Conservation (phyloP, 331 rosid genomes). For the Quercus phellos region DNA sequence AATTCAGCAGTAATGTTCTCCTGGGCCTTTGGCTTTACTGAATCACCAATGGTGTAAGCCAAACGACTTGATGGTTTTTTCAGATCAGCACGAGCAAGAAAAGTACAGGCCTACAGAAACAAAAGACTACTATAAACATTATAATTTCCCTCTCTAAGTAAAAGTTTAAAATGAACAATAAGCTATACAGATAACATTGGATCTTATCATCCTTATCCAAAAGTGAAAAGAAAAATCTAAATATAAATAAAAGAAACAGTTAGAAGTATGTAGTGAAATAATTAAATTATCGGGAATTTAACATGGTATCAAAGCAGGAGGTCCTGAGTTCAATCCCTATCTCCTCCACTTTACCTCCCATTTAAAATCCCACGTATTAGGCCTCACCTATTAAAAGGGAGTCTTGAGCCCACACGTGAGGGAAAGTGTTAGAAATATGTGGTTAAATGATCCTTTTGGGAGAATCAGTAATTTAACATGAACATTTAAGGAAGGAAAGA, state of each 20-base stretch:
- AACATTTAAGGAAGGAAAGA: background rate
- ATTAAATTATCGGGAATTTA: too few species aligned
- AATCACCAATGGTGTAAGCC: slow-evolving; percentile 79
- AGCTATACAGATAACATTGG: background rate
- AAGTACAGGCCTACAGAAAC: slow-evolving; percentile 78
- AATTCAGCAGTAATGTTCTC: slow-evolving; percentile 85
- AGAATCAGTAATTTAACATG: too few species aligned
- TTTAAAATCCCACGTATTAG: too few species aligned
- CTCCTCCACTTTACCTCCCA: too few species aligned
- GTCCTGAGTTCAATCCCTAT: too few species aligned
- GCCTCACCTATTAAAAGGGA: too few species aligned
- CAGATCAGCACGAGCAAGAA: slow-evolving; percentile 84
- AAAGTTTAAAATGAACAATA: background rate
- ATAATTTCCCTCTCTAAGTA: background rate
- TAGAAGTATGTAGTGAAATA: too few species aligned
- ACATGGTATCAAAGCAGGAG: too few species aligned
- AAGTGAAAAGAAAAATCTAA: background rate
- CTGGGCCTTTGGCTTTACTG: slow-evolving; percentile 74
- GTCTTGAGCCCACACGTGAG: too few species aligned
- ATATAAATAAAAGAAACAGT: background rate
- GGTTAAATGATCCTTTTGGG: too few species aligned
- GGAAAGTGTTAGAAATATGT: too few species aligned
- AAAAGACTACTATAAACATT: slow-evolving; percentile 9
- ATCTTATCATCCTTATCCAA: background rate
- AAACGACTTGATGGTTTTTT: slow-evolving; percentile 78